phyloP scores from a whole-genome alignment of 176 grass and related monocot species.

The Avena atlantica region DNA sequence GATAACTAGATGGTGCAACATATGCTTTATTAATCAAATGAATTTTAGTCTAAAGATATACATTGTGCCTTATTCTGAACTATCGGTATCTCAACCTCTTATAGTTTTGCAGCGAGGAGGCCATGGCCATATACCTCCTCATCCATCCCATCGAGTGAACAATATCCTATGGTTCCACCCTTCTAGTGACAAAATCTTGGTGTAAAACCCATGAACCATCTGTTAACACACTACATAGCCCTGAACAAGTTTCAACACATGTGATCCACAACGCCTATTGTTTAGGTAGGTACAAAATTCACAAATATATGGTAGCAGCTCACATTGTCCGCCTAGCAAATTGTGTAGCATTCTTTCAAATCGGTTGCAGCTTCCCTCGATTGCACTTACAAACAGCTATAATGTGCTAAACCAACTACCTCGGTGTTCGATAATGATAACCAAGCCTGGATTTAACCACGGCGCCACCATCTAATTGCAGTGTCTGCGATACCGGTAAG shows the following conservation, averaged over 20 bases:
- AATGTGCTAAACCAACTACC: neutral
- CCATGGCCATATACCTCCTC: neutral
- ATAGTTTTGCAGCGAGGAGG: neutral
- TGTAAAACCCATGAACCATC: neutral
- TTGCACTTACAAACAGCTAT: neutral
- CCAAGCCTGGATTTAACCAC: neutral
- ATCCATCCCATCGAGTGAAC: neutral
- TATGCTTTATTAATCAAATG: constrained; percentile 7
- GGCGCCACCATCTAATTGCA: neutral
- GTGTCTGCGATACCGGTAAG: neutral
- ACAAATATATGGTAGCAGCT: neutral
- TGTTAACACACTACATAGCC: neutral
- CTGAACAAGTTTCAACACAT: constrained; percentile 4
- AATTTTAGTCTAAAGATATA: constrained; percentile 6
- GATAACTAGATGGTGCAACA: neutral
- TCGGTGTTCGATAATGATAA: neutral
- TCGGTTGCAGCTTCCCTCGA: neutral
- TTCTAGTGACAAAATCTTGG: neutral
- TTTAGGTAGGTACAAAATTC: neutral
- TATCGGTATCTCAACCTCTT: neutral
- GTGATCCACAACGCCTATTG: neutral
- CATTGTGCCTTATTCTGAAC: constrained; percentile 9
- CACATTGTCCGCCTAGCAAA: neutral
- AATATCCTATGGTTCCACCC: neutral
- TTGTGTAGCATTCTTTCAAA: neutral